phyloP scores from a whole-genome alignment of 2,329 filamentous ascomycete genomes.

The Saccharata proteae region DNA sequence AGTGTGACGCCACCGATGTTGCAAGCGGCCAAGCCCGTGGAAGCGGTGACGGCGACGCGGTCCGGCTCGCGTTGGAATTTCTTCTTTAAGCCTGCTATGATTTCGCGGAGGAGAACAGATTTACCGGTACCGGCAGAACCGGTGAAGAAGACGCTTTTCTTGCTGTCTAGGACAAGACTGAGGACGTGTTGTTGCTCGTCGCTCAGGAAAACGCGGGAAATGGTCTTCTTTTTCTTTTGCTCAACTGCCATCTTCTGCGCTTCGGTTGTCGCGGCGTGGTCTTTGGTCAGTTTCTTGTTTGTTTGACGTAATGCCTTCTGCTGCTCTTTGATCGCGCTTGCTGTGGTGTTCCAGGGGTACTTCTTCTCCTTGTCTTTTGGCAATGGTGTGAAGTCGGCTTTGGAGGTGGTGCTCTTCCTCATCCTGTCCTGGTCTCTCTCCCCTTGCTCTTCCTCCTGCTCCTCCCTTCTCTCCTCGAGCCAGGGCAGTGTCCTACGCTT shows the following conservation, averaged over 20 bases:
- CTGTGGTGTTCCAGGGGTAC: conserved; percentile 60
- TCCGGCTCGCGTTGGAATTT: conserved; percentile 71
- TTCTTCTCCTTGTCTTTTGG: conserved; percentile 20
- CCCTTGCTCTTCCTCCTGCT: conserved; percentile 19
- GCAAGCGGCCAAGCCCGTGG: conserved; percentile 88
- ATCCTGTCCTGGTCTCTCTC: conserved; percentile 14
- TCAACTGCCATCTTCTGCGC: conserved; percentile 21
- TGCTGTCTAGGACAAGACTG: conserved; percentile 65
- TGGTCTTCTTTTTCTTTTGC: conserved; percentile 33
- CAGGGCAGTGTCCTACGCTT: conserved; percentile 60
- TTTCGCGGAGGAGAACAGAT: conserved; percentile 86
- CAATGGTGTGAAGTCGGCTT: conserved; percentile 28
- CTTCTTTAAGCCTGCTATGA: conserved; percentile 66
- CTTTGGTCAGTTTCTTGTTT: conserved; percentile 38
- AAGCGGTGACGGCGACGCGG: conserved; percentile 83
- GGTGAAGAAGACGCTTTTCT: conserved; percentile 92
- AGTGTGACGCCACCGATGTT: conserved; percentile 94
- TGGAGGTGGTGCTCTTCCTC: conserved; percentile 2
- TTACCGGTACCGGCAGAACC: conserved; percentile 94
- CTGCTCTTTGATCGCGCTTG: conserved; percentile 64
- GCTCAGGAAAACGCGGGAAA: conserved; percentile 58
- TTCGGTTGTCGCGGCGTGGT: conserved; percentile 22
- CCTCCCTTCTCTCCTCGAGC: conserved; percentile 24
- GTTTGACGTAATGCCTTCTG: conserved; percentile 60
- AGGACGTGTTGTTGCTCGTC: conserved; percentile 77